Conservation (phyloP, 148 eudicot species). For the Chenopodium quinoa region DNA sequence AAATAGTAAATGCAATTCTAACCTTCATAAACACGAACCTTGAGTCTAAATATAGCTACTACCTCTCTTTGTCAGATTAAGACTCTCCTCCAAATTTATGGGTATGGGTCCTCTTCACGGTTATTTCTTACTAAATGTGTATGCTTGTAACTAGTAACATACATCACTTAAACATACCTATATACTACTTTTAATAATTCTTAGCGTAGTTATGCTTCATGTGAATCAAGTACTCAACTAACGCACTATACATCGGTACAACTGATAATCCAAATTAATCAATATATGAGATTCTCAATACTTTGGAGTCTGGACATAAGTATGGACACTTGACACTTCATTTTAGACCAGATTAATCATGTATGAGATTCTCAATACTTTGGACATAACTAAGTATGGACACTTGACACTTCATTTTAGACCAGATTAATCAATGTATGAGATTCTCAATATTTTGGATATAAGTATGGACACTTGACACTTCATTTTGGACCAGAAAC, state of each 20-base stretch:
- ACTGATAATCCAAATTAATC: too few relatives aligned
- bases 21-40: conserved; percentile 30
- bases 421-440: too few relatives aligned
- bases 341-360: too few relatives aligned
- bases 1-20: conserved; percentile 7
- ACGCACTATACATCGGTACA: neutral
- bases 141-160: neutral
- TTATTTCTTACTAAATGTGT: neutral
- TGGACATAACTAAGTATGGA: neutral
- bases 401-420: neutral
- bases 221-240: neutral
- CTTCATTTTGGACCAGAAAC: neutral
- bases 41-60: conserved; percentile 23
- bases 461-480: neutral
- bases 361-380: too few relatives aligned
- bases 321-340: neutral
- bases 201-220: neutral
- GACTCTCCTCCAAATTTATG: conserved; percentile 30
- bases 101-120: conserved; percentile 16
- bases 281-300: too few relatives aligned
- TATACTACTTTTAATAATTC: neutral
- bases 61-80: conserved; percentile 19
- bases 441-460: too few relatives aligned
- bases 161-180: neutral
- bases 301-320: too few relatives aligned